Conservation (phyloP, 768 basidiomycete species). For the Suillus bovinus region DNA sequence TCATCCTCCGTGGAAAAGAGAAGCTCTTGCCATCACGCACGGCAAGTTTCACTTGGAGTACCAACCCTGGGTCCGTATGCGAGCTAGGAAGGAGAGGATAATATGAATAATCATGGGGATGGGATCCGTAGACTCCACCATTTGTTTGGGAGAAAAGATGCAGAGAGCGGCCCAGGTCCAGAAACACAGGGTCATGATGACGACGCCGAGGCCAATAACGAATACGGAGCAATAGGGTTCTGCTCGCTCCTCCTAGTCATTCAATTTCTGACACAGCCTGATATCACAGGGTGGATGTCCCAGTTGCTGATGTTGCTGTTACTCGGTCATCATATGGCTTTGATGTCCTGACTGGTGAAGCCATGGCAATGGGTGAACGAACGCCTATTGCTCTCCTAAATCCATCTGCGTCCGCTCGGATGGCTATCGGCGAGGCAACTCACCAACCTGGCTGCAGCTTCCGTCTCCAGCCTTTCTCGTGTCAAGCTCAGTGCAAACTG, state of each 20-base stretch:
- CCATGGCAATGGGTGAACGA: constrained; percentile 98
- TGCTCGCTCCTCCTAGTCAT: constrained; percentile 18
- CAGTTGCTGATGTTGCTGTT: constrained; percentile 95
- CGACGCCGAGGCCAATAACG: constrained; percentile 9
- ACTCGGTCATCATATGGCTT: constrained; percentile 96
- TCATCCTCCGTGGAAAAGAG: constrained; percentile 20
- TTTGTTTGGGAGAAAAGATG: neutral
- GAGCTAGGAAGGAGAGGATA: constrained; percentile 8
- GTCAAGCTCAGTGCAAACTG: constrained; percentile 99
- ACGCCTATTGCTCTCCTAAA: constrained; percentile 88
- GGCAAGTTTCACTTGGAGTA: constrained; percentile 21
- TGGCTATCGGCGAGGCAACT: constrained; percentile 95
- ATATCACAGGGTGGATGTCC: constrained; percentile 54
- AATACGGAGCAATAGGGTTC: constrained; percentile 16
- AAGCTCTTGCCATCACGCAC: constrained; percentile 19
- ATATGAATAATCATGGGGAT: neutral
- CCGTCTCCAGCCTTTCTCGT: constrained; percentile 61
- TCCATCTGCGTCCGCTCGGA: constrained; percentile 89
- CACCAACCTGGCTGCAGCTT: constrained; percentile 86
- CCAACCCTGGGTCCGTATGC: constrained; percentile 15
- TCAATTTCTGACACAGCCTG: constrained; percentile 24
- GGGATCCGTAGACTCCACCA: neutral
- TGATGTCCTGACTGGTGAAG: constrained; percentile 80
- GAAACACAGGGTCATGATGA: neutral
- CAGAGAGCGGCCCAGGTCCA: constrained; percentile 12